Conservation (phyloP, 345 rosid genomes). For the Capsella bursapastoris region DNA sequence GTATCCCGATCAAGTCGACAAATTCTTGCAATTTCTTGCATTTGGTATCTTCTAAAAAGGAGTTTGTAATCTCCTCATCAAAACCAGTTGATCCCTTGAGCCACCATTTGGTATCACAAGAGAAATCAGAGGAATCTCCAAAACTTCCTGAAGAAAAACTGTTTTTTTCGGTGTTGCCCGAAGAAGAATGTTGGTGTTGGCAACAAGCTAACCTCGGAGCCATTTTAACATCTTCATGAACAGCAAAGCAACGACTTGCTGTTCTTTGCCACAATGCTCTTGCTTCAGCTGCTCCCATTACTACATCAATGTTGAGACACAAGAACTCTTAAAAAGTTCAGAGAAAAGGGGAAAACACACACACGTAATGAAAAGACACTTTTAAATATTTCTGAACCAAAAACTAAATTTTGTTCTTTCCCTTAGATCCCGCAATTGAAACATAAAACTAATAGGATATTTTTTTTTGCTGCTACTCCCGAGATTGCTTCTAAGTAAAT, state of each 20-base stretch:
- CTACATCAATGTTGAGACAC: slow-evolving; percentile 10
- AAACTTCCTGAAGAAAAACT: slow-evolving; percentile 58
- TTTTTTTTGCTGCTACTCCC: slow-evolving; percentile 11
- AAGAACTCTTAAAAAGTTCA: neutral
- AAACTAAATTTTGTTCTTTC: neutral
- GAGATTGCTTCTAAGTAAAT: slow-evolving; percentile 44
- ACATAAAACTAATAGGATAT: slow-evolving; percentile 4
- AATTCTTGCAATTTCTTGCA: slow-evolving; percentile 48
- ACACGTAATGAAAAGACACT: slow-evolving; percentile 1
- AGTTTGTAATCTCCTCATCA: slow-evolving; percentile 38
- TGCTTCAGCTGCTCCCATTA: slow-evolving; percentile 93
- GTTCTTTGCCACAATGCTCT: slow-evolving; percentile 90
- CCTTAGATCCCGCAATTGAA: neutral
- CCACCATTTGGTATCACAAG: slow-evolving; percentile 92
- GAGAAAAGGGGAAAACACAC: neutral
- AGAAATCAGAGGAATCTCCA: slow-evolving; percentile 54
- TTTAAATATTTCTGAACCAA: neutral
- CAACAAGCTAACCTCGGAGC: slow-evolving; percentile 95
- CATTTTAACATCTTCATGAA: slow-evolving; percentile 90
- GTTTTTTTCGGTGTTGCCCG: slow-evolving; percentile 48
- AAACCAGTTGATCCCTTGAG: slow-evolving; percentile 57
- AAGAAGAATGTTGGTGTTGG: slow-evolving; percentile 54
- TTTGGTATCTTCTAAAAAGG: slow-evolving; percentile 38
- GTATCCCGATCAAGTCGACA: slow-evolving; percentile 48
- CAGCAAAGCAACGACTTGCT: slow-evolving; percentile 75